Evolutionary conservation across 2,329 filamentous ascomycete genomes (phyloP), one percentile per base, ranked within the genome.

Genomic region (Magnaporthales sp.): DNA sequence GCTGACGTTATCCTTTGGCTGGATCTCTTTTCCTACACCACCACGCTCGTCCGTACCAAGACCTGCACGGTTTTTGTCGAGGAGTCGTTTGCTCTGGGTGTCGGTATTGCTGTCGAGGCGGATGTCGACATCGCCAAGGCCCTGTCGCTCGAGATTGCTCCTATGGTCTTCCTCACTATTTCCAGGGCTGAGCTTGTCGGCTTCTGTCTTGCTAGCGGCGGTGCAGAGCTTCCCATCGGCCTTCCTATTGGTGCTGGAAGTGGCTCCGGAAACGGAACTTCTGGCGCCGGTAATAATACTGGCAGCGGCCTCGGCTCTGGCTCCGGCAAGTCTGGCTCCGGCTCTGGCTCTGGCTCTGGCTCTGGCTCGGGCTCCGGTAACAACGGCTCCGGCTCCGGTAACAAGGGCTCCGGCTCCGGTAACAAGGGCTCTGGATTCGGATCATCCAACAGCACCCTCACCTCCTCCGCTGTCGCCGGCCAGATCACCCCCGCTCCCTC

Each of bases 1-100:
- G 70, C 70, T 24, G 72, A 72, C 56, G 70, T 72, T n/a, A 69
- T 71, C 61, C 64, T 75, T 67, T 74, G 73, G 74, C 64, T 73
- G 67, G 72, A 71, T 72, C 71, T 75, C 61, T 74, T 74, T 69
- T 72, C 73, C 70, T 74, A 73, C 73, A 74, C 72, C 61, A 70
- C 69, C 63, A 66, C 70, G 46, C 69, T 74, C 67, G 64, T 69
- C 38, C 27, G 65, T 54, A 69, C 66, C 62, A 62, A 56, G 13
- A 31, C 61, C 54, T 70, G 70, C 69, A 24, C 65, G 29, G 32
- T 69, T 46, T 68, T 66, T 19, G 68, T 71, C 62, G 58, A 62
- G 10, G 73, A 74, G 67, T 66, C 67, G 54, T 72, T 74, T 27
- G 60, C 66, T 27, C 68, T 75, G 22, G 69, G 69, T 31, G 69